These are phyloP conservation scores for Clitoria ternatea DNA, from an alignment of 306 rosid genomes.

Conservation along the genomic window DNA sequence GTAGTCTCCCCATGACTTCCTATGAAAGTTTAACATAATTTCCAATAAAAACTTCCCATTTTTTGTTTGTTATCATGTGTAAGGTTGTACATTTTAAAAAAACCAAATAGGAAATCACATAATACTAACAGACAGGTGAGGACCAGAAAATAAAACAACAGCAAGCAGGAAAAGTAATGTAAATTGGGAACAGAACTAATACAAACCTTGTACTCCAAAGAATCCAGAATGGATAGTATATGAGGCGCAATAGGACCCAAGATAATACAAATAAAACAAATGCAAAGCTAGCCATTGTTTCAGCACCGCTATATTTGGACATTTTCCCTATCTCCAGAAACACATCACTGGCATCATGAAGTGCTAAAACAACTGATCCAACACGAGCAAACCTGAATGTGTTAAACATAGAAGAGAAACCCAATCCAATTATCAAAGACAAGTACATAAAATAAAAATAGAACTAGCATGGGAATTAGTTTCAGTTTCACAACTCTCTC, in stretches of 20 bases:
- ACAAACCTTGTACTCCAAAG: constrained; percentile 98
- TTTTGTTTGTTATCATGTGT: no score
- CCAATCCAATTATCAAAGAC: not conserved
- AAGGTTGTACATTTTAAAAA: no score
- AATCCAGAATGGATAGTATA: constrained; percentile 97
- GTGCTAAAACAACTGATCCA: constrained; percentile 91
- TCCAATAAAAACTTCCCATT: no score
- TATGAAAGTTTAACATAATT: no score
- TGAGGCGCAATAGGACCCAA: constrained; percentile 92
- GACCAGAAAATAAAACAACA: constrained; percentile 7
- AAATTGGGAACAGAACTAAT: not conserved
- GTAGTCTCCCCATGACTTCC: no score
- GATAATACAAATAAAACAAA: constrained; percentile 85
- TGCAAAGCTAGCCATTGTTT: constrained; percentile 71
- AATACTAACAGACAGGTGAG: not conserved
- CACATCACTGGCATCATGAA: constrained; percentile 97
- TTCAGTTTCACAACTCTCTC: not conserved
- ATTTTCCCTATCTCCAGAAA: constrained; percentile 96
- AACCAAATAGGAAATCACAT: not conserved
- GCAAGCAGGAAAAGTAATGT: not conserved
- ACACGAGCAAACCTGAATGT: constrained; percentile 87
- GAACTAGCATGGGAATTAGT: not conserved
- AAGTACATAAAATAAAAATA: not conserved
- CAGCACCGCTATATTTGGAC: constrained; percentile 94
- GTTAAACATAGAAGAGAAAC: constrained; percentile 30